Percentiles rank a stretch among this genome's conserved stretches.
These are phyloP conservation scores for Fusarium stilboides DNA, from an alignment of 2,329 filamentous ascomycete species.

Conservation along the genomic window DNA sequence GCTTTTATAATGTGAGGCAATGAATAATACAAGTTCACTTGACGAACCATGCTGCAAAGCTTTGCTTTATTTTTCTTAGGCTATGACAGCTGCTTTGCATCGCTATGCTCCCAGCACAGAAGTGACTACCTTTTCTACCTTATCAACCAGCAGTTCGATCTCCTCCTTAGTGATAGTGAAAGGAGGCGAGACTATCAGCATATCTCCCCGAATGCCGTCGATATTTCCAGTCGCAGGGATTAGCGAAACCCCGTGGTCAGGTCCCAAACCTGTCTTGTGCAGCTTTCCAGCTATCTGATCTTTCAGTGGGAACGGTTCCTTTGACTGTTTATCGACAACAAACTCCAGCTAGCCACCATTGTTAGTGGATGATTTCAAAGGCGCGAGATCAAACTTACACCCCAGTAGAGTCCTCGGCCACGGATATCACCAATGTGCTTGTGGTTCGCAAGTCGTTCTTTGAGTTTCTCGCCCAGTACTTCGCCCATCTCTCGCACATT, in stretches of 20 bases:
- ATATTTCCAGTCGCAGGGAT: slow-evolving; percentile 31
- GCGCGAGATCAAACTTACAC: slow-evolving; percentile 6
- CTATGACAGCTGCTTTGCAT: too few relatives aligned
- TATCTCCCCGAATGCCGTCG: slow-evolving; percentile 26
- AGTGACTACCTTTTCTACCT: slow-evolving; percentile 16
- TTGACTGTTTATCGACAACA: slow-evolving; percentile 21
- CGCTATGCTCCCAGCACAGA: slow-evolving; percentile 20
- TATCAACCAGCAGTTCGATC: slow-evolving; percentile 9
- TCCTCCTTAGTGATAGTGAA: slow-evolving; percentile 31
- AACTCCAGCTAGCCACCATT: slow-evolving; percentile 20
- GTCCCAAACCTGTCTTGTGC: slow-evolving; percentile 18
- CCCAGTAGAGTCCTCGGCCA: slow-evolving; percentile 42
- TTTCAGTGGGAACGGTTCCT: slow-evolving; percentile 11
- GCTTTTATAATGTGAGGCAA: slow-evolving; percentile 44
- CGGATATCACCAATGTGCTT: slow-evolving; percentile 43
- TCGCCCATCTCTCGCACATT: slow-evolving; percentile 28
- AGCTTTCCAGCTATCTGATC: slow-evolving; percentile 25
- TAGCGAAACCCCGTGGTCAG: slow-evolving; percentile 9
- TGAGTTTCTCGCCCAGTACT: background rate
- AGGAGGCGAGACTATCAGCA: slow-evolving; percentile 33
- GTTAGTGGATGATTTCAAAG: background rate
- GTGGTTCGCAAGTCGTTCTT: slow-evolving; percentile 17
- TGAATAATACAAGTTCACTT: background rate
- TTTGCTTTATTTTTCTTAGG: too few relatives aligned
- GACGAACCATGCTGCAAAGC: background rate